Conservation (phyloP, 1,139 yeast species). For the Zygoascus hellenicus region DNA sequence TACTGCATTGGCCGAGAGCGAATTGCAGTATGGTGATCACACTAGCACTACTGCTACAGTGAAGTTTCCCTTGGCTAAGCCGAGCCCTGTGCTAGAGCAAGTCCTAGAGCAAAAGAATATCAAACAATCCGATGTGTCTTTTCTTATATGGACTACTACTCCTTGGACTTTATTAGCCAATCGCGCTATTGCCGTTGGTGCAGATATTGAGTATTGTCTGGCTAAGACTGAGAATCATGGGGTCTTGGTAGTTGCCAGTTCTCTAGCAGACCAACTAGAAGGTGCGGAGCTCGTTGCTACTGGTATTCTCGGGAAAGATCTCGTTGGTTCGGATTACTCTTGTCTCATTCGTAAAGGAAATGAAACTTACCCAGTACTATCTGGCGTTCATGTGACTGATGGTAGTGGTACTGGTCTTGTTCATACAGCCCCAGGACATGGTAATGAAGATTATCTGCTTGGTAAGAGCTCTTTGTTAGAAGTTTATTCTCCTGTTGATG, state of each 20-base stretch:
- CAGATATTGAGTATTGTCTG: constrained; percentile 51
- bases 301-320: constrained; percentile 40
- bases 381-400: constrained; percentile 77
- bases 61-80: constrained; percentile 39
- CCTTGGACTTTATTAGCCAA: constrained; percentile 97
- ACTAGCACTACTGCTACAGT: constrained; percentile 65
- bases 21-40: constrained; percentile 77
- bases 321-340: constrained; percentile 44
- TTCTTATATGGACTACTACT: constrained; percentile 88
- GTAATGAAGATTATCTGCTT: constrained; percentile 81
- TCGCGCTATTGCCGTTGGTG: constrained; percentile 70
- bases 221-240: constrained; percentile 35
- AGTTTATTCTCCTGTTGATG: constrained; percentile 74
- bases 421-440: constrained; percentile 97
- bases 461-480: constrained; percentile 54
- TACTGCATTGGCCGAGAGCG: constrained; percentile 96
- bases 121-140: constrained; percentile 18
- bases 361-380: constrained; percentile 52
- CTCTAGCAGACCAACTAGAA: constrained; percentile 21
- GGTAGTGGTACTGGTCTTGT: constrained; percentile 91
- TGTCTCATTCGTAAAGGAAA: constrained; percentile 49
- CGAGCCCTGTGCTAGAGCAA: constrained; percentile 17
- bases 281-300: constrained; percentile 10
- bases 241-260: constrained; percentile 26
- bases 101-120: constrained; percentile 7